Conservation (phyloP, 371 early-diverging fungal species). For the Rhizopus delemar region DNA sequence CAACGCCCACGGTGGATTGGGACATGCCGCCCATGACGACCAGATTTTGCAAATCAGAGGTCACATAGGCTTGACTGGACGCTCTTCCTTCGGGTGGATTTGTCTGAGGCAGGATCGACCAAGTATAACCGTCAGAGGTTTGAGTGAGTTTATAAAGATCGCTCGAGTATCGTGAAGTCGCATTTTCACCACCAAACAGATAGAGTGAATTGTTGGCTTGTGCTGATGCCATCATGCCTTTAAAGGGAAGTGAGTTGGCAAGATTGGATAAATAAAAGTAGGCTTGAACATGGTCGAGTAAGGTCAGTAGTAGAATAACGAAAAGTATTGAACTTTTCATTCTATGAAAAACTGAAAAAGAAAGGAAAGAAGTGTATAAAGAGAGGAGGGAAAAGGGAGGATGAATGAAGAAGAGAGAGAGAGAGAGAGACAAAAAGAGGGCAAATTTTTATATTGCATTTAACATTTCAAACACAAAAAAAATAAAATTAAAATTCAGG, state of each 20-base stretch:
- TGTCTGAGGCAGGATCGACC: slow-evolving; percentile 21
- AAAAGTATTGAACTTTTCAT: slow-evolving; percentile 15
- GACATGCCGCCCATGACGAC: slow-evolving; percentile 28
- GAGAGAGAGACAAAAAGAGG: neutral
- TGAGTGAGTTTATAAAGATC: slow-evolving; percentile 25
- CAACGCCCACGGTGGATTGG: slow-evolving; percentile 12
- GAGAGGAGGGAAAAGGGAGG: neutral
- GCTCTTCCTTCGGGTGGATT: slow-evolving; percentile 23
- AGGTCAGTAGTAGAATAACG: neutral
- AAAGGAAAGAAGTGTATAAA: neutral
- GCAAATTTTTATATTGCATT: too few species aligned
- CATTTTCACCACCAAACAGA: slow-evolving; percentile 38
- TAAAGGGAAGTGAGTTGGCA: slow-evolving; percentile 29
- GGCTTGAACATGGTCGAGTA: slow-evolving; percentile 11
- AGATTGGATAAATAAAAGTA: slow-evolving; percentile 29
- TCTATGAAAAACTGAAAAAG: neutral
- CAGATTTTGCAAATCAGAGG: slow-evolving; percentile 20
- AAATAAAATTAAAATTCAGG: too few species aligned
- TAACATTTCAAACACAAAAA: too few species aligned
- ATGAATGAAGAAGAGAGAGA: neutral
- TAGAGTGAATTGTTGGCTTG: slow-evolving; percentile 23
- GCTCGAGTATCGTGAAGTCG: slow-evolving; percentile 21
- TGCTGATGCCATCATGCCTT: slow-evolving; percentile 31
- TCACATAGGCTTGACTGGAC: slow-evolving; percentile 25
- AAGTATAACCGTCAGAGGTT: slow-evolving; percentile 16